Conservation (phyloP, 148 eudicot species). For the Camellia granthamiana region DNA sequence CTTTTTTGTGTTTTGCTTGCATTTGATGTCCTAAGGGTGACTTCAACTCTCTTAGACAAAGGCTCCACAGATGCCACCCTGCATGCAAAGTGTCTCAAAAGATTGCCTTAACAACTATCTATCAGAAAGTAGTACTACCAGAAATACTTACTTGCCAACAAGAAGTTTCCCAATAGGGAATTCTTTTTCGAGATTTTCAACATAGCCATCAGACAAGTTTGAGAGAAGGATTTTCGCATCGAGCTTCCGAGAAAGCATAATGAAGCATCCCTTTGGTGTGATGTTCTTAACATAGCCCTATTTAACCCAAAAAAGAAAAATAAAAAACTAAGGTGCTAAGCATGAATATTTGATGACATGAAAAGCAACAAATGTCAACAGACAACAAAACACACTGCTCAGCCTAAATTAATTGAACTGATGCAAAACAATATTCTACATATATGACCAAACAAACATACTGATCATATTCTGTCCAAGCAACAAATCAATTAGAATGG, state of each 20-base stretch:
- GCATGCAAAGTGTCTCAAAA: slow-evolving; percentile 20
- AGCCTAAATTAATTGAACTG: neutral
- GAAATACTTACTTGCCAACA: slow-evolving; percentile 59
- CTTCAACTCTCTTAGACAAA: slow-evolving; percentile 81
- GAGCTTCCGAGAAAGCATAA: slow-evolving; percentile 71
- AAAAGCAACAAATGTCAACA: neutral
- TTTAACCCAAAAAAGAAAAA: slow-evolving; percentile 6
- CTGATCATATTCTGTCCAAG: neutral
- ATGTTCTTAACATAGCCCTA: slow-evolving; percentile 89
- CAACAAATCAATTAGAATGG: neutral
- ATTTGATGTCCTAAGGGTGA: slow-evolving; percentile 61
- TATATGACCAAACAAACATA: neutral
- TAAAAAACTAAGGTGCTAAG: neutral
- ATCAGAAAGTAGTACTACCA: neutral
- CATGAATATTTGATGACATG: neutral
- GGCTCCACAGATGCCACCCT: slow-evolving; percentile 85
- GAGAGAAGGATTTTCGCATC: slow-evolving; percentile 75
- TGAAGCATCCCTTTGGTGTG: slow-evolving; percentile 76
- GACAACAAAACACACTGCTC: neutral
- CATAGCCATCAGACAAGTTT: slow-evolving; percentile 79
- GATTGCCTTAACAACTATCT: neutral
- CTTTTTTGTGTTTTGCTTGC: slow-evolving; percentile 34
- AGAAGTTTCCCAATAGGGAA: slow-evolving; percentile 86
- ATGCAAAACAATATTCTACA: neutral
- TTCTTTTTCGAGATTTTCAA: slow-evolving; percentile 67